phyloP scores from a whole-genome alignment of 2,329 filamentous ascomycete genomes.

The Alternaria gansuensis region DNA sequence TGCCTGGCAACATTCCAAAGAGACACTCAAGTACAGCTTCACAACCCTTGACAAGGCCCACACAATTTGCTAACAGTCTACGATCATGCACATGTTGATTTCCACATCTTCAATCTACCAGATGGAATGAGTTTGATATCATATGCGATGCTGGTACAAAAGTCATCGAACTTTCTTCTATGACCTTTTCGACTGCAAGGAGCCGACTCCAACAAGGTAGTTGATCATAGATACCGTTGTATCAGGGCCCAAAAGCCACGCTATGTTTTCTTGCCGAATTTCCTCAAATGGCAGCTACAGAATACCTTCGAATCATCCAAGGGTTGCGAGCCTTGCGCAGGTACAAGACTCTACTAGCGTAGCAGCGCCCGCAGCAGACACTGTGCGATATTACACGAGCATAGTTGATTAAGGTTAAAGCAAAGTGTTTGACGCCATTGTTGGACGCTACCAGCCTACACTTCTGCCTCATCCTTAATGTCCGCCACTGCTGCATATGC shows the following conservation, averaged over 20 bases:
- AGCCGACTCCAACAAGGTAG: not conserved
- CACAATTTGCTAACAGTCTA: not conserved
- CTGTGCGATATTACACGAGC: not conserved
- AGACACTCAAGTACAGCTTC: not conserved
- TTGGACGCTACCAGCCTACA: slow-evolving; percentile 10
- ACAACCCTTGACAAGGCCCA: not conserved
- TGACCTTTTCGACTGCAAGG: not conserved
- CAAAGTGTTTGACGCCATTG: not conserved
- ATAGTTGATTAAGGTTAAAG: slow-evolving; percentile 5
- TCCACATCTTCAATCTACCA: not conserved
- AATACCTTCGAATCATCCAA: not conserved
- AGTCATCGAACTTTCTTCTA: not conserved
- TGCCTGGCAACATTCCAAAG: not conserved
- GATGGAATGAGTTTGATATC: not conserved
- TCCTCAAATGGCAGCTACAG: slow-evolving; percentile 1
- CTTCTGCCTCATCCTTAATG: slow-evolving; percentile 4
- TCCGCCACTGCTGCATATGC: not conserved
- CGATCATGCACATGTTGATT: not conserved
- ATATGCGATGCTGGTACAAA: not conserved
- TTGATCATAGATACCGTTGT: not conserved
- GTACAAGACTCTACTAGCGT: slow-evolving; percentile 8
- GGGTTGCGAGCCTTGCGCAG: slow-evolving; percentile 9
- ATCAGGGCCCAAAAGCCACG: not conserved
- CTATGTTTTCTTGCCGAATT: not conserved
- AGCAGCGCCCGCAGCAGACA: slow-evolving; percentile 5